Evolutionary conservation across 129 eudicot species (phyloP).

Genomic region (Glebionis coronaria): DNA sequence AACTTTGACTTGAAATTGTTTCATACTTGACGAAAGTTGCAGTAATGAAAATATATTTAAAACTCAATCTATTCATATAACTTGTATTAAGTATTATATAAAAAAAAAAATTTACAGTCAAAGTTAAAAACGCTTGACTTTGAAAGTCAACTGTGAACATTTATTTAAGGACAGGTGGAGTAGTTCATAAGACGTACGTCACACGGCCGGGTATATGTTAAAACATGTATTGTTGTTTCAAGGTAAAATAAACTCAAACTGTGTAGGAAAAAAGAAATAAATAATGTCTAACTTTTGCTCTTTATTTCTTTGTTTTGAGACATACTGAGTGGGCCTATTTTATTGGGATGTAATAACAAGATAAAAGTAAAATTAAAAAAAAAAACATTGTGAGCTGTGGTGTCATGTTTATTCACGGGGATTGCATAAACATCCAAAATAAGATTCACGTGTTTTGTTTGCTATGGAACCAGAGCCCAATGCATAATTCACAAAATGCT

Average conservation of each 20-base stretch:
- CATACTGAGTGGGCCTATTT: not conserved
- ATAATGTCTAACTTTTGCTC: not conserved
- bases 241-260: too few relatives aligned
- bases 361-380: too few relatives aligned
- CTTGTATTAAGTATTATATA: too few relatives aligned
- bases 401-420: constrained; percentile 22
- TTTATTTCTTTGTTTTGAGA: not conserved
- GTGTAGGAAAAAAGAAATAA: not conserved
- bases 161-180: too few relatives aligned
- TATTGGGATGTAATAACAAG: not conserved
- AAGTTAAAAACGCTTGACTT: too few relatives aligned
- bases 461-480: constrained; percentile 19
- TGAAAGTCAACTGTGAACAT: too few relatives aligned
- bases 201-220: not conserved
- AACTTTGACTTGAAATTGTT: too few relatives aligned
- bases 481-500: not conserved
- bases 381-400: constrained; percentile 4
- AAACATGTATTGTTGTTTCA: too few relatives aligned
- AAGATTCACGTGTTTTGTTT: constrained; percentile 36
- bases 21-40: too few relatives aligned
- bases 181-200: not conserved
- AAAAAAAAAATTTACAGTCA: too few relatives aligned
- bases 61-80: too few relatives aligned
- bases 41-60: too few relatives aligned
- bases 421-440: constrained; percentile 29